phyloP scores from a whole-genome alignment of 2,329 filamentous ascomycete genomes.

The Seiridium unicorne region DNA sequence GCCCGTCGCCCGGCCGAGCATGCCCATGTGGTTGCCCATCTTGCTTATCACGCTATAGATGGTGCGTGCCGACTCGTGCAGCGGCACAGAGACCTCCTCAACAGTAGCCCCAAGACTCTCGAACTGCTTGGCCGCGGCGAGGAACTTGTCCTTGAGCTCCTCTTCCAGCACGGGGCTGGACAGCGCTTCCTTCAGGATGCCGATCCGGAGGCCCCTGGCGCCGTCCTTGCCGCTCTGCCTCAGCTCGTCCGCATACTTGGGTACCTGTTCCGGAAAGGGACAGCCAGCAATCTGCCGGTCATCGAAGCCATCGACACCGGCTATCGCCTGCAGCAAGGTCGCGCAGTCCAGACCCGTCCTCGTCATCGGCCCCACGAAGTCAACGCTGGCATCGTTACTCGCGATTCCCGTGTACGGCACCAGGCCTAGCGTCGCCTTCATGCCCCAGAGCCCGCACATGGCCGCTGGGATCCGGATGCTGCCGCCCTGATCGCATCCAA shows the following conservation, averaged over 20 bases:
- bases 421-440: conserved; percentile 30
- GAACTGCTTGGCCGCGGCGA: conserved; percentile 23
- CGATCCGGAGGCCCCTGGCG: conserved; percentile 23
- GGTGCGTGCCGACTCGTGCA: conserved; percentile 21
- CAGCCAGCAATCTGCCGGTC: conserved; percentile 25
- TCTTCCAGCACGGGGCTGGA: conserved; percentile 21
- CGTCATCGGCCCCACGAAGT: conserved; percentile 31
- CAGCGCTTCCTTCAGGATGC: conserved; percentile 27
- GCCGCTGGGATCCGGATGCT: conserved; percentile 31
- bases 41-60: conserved; percentile 23
- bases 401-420: conserved; percentile 34
- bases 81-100: conserved; percentile 24
- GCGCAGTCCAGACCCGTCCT: conserved; percentile 26
- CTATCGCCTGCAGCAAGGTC: conserved; percentile 27
- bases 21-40: conserved; percentile 28
- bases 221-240: conserved; percentile 2
- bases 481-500: conserved; percentile 33
- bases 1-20: conserved; percentile 26
- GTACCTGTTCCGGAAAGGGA: conserved; percentile 17
- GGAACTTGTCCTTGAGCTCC: conserved; percentile 21
- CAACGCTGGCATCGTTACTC: conserved; percentile 28
- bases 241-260: conserved; percentile 14
- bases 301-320: conserved; percentile 30
- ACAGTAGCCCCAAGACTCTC: conserved; percentile 24
- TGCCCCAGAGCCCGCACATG: conserved; percentile 29